Base-by-base conservation (phyloP, 2,329 filamentous ascomycete species). In the Hirsutella minnesotensis region DNA sequence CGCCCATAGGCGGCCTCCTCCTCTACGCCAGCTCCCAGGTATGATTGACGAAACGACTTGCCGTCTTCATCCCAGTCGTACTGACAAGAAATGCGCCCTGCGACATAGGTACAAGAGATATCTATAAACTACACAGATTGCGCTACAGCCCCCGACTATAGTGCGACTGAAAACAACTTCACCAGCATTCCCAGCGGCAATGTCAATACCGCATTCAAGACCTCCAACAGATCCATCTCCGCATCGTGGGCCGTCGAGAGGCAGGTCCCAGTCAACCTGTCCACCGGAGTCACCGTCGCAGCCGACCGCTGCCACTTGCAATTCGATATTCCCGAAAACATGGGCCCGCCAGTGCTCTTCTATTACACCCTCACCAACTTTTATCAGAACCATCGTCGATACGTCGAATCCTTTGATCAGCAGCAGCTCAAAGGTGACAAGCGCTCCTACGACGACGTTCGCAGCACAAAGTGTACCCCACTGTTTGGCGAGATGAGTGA, bases 291-390 rank as follows among this genome's bases (percentile, higher is more conserved):
- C 24, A 46, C 46, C 9, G 48, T 64, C 42, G 61, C 51, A 20
- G 64, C 67, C 40, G 66, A 64, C 46, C 53, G 76, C 64, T 98
- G 92, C 72, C 74, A 74, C 27, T 64, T 98, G 44, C 72, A 78
- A 47, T 95, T 96, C 64, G 69, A 75, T 30, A 79, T 95, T 9
- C 86, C 87, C 2, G 81, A 90, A 54, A 69, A 79, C 45, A 81
- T 98, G 63, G 72, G 75, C 3, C 77, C 88, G 1, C 88, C 90
- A 0, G 85, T 98, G 10, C 76, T 90, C 47, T 79, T 96, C 63
- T 98, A 95, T 69, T 98, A 98, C 64, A 83, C 84, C 52, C 79
- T 98, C 49, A 90, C 87, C 45, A 95, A 96, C 66, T 98, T 98
- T 68, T 96, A 96, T 69, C 92, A 98, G 65, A 98, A 98, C 60